Evolutionary conservation across 129 eudicot species (phyloP).

Genomic region (Daucus carota): DH1_v3.0 NC_030389.2:2036501-2037000

Average conservation of each 20-base stretch:
- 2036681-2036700: slow-evolving; percentile 34
- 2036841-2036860: slow-evolving; percentile 96
- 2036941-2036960: slow-evolving; percentile 92
- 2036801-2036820: slow-evolving; percentile 94
- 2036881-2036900: slow-evolving; percentile 96
- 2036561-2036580: too few species aligned
- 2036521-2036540: too few species aligned
- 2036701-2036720: slow-evolving; percentile 36
- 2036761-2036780: slow-evolving; percentile 46
- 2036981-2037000: slow-evolving; percentile 87
- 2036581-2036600: not conserved
- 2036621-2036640: slow-evolving; percentile 55
- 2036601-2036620: not conserved
- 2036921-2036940: slow-evolving; percentile 98
- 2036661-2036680: slow-evolving; percentile 50
- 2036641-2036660: slow-evolving; percentile 79
- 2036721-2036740: slow-evolving; percentile 42
- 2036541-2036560: too few species aligned
- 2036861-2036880: slow-evolving; percentile 96
- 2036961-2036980: slow-evolving; percentile 75
- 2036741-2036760: slow-evolving; percentile 62
- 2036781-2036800: slow-evolving; percentile 93
- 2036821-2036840: slow-evolving; percentile 87
- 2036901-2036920: slow-evolving; percentile 96
- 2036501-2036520: too few species aligned